Evolutionary conservation across 2,329 filamentous ascomycete species (phyloP).

Genomic region (Thielaviopsis euricoi): DNA sequence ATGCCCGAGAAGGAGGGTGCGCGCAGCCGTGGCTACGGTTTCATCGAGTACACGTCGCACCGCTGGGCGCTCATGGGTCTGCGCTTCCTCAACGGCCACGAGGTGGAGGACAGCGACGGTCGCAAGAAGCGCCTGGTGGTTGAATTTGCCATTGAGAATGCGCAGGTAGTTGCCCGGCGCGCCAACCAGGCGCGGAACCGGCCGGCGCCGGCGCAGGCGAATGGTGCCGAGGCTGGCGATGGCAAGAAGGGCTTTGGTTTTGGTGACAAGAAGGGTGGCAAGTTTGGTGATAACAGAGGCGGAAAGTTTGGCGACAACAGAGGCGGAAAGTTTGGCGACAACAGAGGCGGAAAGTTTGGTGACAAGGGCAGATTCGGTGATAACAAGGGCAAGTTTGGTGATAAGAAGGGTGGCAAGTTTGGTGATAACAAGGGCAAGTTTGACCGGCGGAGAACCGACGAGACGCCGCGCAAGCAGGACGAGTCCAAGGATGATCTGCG

Average conservation of each 20-base stretch:
- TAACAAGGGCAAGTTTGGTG: slow-evolving; percentile 6
- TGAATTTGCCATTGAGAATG: slow-evolving; percentile 97
- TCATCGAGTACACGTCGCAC: slow-evolving; percentile 91
- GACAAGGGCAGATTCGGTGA: neutral
- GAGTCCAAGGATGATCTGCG: slow-evolving; percentile 19
- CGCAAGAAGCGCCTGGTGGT: slow-evolving; percentile 82
- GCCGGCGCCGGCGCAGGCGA: slow-evolving; percentile 16
- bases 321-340: neutral
- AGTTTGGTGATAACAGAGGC: slow-evolving; percentile 7
- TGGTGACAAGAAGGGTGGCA: neutral
- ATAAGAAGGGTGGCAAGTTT: neutral
- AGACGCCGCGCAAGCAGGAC: slow-evolving; percentile 19
- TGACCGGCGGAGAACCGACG: slow-evolving; percentile 10
- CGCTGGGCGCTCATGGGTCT: slow-evolving; percentile 89
- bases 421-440: slow-evolving; percentile 10
- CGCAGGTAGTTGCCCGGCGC: slow-evolving; percentile 77
- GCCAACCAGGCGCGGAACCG: slow-evolving; percentile 8
- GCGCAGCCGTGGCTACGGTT: slow-evolving; percentile 83
- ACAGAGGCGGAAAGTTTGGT: slow-evolving; percentile 13
- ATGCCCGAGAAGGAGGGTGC: slow-evolving; percentile 65
- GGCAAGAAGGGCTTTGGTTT: slow-evolving; percentile 11
- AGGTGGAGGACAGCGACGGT: slow-evolving; percentile 43
- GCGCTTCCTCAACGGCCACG: slow-evolving; percentile 75
- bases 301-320: slow-evolving; percentile 1
- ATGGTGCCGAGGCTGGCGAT: slow-evolving; percentile 36